Percentiles rank a stretch among this genome's conserved stretches.
Conservation (phyloP, 176 grass and related monocot genomes). For the Lolium perenne region DNA sequence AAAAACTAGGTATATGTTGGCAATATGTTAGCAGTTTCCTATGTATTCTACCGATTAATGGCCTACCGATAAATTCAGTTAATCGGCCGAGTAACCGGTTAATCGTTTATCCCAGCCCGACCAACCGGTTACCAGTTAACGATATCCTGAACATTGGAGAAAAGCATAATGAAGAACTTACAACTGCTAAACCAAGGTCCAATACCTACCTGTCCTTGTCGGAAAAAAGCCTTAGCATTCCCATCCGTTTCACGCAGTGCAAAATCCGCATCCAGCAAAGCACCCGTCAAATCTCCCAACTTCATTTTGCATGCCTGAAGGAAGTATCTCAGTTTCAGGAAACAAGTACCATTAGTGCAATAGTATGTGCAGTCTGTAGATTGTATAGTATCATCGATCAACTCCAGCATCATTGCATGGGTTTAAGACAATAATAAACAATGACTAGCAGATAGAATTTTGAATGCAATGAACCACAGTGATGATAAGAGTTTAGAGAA, state of each 20-base stretch:
- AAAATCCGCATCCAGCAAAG: constrained; percentile 98
- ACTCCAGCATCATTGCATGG: not conserved
- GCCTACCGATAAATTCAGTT: too few species aligned
- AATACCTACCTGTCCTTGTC: constrained; percentile 85
- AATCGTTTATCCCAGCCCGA: too few species aligned
- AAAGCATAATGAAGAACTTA: not conserved
- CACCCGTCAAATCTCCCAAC: constrained; percentile 84
- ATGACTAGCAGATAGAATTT: constrained; percentile 11
- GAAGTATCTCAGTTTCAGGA: constrained; percentile 33
- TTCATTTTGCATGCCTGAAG: constrained; percentile 94
- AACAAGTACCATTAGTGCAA: constrained; percentile 8
- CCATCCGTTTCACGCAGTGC: constrained; percentile 91
- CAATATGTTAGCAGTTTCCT: too few species aligned
- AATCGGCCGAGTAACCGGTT: too few species aligned
- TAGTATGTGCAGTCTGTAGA: not conserved
- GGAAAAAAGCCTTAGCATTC: constrained; percentile 98
- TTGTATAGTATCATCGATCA: not conserved
- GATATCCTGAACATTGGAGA: not conserved
- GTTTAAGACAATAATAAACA: not conserved
- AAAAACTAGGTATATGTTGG: too few species aligned
- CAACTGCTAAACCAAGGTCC: constrained; percentile 3
- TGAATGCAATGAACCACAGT: not conserved
- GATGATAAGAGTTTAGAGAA: not conserved
- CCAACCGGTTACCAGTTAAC: too few species aligned
- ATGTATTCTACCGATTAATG: too few species aligned